These are phyloP conservation scores for Salmacisia buchloeana DNA, from an alignment of 1,284 basidiomycete genomes.

Conservation along the genomic window DNA sequence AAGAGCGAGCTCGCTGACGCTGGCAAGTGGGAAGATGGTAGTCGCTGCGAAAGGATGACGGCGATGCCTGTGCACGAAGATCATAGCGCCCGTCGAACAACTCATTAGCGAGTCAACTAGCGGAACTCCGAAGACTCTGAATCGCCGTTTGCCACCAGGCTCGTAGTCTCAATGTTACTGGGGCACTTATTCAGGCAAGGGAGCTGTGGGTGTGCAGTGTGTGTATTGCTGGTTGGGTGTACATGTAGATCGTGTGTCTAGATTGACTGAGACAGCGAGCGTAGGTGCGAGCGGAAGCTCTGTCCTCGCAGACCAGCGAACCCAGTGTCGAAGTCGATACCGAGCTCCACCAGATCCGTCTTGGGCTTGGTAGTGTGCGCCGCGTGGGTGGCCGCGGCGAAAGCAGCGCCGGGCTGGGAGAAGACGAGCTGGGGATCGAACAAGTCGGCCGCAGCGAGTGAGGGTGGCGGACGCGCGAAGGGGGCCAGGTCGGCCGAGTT, in stretches of 20 bases:
- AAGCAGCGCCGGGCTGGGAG: not conserved
- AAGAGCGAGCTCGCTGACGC: not conserved
- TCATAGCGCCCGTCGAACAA: too few species aligned
- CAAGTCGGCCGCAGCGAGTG: not conserved
- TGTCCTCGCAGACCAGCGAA: not conserved
- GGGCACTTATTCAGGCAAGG: too few species aligned
- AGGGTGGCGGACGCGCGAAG: not conserved
- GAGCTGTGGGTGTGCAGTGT: too few species aligned
- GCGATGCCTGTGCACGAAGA: not conserved
- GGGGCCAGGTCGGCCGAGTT: slow-evolving; percentile 5
- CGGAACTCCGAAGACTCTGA: too few species aligned
- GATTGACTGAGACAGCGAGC: slow-evolving; percentile 9
- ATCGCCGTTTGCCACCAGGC: too few species aligned
- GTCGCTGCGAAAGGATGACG: not conserved
- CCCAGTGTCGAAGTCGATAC: slow-evolving; percentile 1
- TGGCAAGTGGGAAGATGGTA: not conserved
- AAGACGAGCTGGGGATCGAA: slow-evolving; percentile 3
- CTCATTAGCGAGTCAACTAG: too few species aligned
- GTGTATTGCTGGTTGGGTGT: too few species aligned
- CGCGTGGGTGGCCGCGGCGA: not conserved
- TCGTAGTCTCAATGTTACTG: too few species aligned
- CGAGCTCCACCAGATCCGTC: not conserved
- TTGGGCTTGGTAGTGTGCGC: not conserved
- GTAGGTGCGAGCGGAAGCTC: slow-evolving; percentile 1
- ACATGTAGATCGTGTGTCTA: too few species aligned